A percentile compares a stretch with the other conserved stretches of the same genome.
These are phyloP conservation scores for Amanita rubescens DNA, from an alignment of 768 basidiomycete species.

Conservation along the genomic window DNA sequence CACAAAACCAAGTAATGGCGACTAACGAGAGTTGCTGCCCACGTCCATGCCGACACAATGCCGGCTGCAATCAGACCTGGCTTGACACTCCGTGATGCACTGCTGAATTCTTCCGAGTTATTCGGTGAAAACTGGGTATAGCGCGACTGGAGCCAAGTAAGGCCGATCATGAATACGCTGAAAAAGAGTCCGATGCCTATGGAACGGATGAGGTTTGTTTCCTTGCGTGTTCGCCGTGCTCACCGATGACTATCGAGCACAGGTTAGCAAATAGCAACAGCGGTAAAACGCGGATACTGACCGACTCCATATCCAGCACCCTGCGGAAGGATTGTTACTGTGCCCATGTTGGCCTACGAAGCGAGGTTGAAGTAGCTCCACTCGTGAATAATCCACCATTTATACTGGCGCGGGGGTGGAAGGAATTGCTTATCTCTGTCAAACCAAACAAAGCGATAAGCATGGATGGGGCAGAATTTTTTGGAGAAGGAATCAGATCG, in stretches of 20 bases:
- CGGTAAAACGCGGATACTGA: slow-evolving; percentile 22
- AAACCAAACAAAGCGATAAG: slow-evolving; percentile 1
- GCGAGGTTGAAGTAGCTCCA: background rate
- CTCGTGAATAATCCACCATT: background rate
- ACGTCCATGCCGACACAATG: slow-evolving; percentile 93
- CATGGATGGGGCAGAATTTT: background rate
- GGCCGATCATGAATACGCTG: slow-evolving; percentile 67
- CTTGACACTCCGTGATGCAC: slow-evolving; percentile 77
- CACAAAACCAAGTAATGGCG: background rate
- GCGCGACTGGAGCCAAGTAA: slow-evolving; percentile 76
- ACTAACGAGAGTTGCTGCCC: slow-evolving; percentile 66
- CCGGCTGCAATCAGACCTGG: slow-evolving; percentile 90
- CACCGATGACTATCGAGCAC: background rate
- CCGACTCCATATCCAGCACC: slow-evolving; percentile 84
- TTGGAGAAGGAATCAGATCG: too few relatives aligned
- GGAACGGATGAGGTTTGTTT: background rate
- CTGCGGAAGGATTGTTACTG: slow-evolving; percentile 52
- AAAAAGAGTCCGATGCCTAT: slow-evolving; percentile 86
- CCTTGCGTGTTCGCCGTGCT: background rate
- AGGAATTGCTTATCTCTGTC: background rate
- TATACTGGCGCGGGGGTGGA: background rate
- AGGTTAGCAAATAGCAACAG: background rate
- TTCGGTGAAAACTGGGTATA: slow-evolving; percentile 79
- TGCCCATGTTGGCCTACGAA: slow-evolving; percentile 14
- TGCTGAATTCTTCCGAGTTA: slow-evolving; percentile 78